These are phyloP conservation scores for Viola odorata DNA, from an alignment of 345 rosid species.

Conservation along the genomic window DNA sequence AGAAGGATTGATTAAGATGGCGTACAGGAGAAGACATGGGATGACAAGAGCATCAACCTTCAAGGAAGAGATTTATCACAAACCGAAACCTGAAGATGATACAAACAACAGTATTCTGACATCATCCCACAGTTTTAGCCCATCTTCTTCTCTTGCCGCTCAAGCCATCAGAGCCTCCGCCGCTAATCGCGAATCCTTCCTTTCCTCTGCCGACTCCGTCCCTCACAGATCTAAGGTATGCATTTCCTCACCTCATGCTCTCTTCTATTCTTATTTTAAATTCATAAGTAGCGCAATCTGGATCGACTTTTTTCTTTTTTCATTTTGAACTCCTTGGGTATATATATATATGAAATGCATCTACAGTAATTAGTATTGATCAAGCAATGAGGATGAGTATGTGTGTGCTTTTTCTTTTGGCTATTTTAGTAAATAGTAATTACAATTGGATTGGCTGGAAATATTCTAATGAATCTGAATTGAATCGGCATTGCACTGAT, in stretches of 20 bases:
- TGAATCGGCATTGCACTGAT: too few relatives aligned
- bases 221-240: constrained; percentile 52
- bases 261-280: not conserved
- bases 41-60: constrained; percentile 67
- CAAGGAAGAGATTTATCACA: constrained; percentile 56
- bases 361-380: too few relatives aligned
- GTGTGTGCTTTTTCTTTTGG: too few relatives aligned
- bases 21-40: constrained; percentile 91
- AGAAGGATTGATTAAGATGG: constrained; percentile 37
- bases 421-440: too few relatives aligned
- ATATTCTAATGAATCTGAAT: too few relatives aligned
- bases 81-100: constrained; percentile 24
- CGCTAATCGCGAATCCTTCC: constrained; percentile 42
- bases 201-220: constrained; percentile 40
- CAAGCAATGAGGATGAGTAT: too few relatives aligned
- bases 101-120: constrained; percentile 15
- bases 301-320: too few relatives aligned
- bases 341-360: too few relatives aligned
- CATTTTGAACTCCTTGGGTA: too few relatives aligned
- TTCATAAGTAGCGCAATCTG: not conserved
- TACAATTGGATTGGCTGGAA: too few relatives aligned
- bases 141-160: constrained; percentile 62
- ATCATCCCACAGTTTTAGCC: constrained; percentile 31
- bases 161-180: constrained; percentile 88
- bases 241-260: not conserved